Evolutionary conservation across 2,329 filamentous ascomycete species (phyloP), one percentile per base, ranked within the genome.

Genomic region (Colletotrichum camelliae): DNA sequence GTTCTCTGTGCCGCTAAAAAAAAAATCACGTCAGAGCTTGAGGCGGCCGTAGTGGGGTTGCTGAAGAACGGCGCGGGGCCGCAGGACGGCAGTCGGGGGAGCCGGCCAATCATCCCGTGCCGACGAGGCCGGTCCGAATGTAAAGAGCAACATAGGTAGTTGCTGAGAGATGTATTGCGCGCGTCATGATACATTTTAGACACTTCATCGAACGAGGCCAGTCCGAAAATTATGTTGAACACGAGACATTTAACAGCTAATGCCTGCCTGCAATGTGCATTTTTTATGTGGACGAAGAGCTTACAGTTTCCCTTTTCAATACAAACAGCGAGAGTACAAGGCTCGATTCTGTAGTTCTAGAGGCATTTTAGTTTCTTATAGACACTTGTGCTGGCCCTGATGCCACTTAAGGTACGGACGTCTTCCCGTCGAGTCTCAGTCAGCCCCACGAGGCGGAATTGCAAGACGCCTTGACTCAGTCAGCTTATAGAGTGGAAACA

Each of bases 21-120:
- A 24, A 65, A 39, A 67, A 67, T 67, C 68, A 75, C 62, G 68
- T 75, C 72, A 75, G 72, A 72, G 69, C 58, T 62, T 61, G 57
- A 55, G 55, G 39, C 62, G 62, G 67, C 67, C 35, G 67, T 43
- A 8, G 29, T 60, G 72, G 58, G 62, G 72, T 43, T 48, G 43
- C 16, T 39, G 35, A 69, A 65, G 68, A 62, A 70, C 60, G 58
- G 58, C 33, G 33, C 64, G 31, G 71, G 66, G 48, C 35, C 35
- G 27, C 27, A 13, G n/a, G 18, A 39, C 70, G 65, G 70, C 18
- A 73, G 31, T 73, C 66, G 71, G 71, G 18, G 8, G n/a, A 31
- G 52, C 52, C 52, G 21, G 66, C 66, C 52, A 35, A 60, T 69
- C 33, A 13, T 64, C n/a, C 10, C 27, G 43, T 29, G 29, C 65